These are phyloP conservation scores for Nannochloropsis gaditana DNA, from an alignment of 108 stramenopile genomes.

Conservation along the genomic window DNA sequence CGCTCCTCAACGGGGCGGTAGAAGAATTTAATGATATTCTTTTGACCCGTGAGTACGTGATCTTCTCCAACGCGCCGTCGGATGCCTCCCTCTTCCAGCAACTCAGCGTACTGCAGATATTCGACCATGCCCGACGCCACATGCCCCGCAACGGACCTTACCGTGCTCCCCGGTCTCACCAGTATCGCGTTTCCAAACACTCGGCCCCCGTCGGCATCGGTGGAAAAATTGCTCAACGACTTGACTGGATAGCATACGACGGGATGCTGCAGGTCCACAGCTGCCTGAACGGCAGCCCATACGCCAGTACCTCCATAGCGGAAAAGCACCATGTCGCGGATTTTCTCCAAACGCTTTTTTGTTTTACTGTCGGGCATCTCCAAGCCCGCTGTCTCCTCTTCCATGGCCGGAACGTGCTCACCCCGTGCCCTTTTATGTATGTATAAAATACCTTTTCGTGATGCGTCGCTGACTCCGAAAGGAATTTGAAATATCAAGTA, in stretches of 20 bases:
- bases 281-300: constrained; percentile 9
- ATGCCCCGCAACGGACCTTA: background rate
- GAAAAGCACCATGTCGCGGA: constrained; percentile 8
- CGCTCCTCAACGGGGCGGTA: background rate
- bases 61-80: constrained; percentile 1
- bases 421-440: background rate
- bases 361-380: constrained; percentile 4
- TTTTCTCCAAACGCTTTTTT: background rate
- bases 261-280: background rate
- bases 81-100: background rate
- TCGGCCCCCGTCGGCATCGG: background rate
- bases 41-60: background rate
- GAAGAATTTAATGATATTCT: constrained; percentile 15
- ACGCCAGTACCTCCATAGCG: background rate
- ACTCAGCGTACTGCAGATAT: background rate
- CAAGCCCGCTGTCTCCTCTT: background rate
- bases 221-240: constrained; percentile 6
- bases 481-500: too few relatives aligned
- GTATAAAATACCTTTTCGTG: background rate
- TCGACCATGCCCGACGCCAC: background rate
- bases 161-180: background rate
- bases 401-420: background rate
- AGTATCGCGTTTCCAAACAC: constrained; percentile 9
- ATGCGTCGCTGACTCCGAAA: too few relatives aligned
- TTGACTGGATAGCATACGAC: background rate